These are phyloP conservation scores for Penicillium sp. DNA, from an alignment of 2,329 filamentous ascomycete genomes.

Conservation along the genomic window DNA sequence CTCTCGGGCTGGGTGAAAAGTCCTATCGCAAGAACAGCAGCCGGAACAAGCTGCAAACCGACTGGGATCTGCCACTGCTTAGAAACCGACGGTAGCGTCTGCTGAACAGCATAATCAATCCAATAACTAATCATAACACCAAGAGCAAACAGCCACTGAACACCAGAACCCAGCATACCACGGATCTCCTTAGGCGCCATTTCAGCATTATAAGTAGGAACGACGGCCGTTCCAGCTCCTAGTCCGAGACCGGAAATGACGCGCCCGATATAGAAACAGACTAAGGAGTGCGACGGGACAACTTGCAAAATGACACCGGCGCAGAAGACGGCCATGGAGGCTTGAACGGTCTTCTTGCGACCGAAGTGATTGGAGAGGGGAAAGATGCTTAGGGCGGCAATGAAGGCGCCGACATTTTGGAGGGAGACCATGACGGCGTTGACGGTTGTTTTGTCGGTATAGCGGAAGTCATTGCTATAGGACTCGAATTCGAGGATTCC, in stretches of 20 bases:
- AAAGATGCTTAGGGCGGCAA: conserved; percentile 55
- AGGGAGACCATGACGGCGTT: conserved; percentile 54
- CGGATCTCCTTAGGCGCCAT: conserved; percentile 50
- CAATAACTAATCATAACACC: conserved; percentile 45
- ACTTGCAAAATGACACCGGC: conserved; percentile 51
- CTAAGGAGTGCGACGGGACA: conserved; percentile 51
- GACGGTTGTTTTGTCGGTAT: conserved; percentile 47
- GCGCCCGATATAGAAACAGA: conserved; percentile 52
- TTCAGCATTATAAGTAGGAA: conserved; percentile 48
- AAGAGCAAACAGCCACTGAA: conserved; percentile 43
- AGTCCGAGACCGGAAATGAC: conserved; percentile 54
- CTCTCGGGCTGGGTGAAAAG: conserved; percentile 56
- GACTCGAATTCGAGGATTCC: conserved; percentile 51
- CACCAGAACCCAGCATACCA: conserved; percentile 42
- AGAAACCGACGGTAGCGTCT: conserved; percentile 43
- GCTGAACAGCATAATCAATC: conserved; percentile 55
- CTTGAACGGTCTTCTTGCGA: conserved; percentile 50
- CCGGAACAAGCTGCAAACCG: conserved; percentile 54
- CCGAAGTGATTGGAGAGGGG: conserved; percentile 52
- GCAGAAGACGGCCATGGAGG: conserved; percentile 47
- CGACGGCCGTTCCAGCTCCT: conserved; percentile 49
- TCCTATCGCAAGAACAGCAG: conserved; percentile 52
- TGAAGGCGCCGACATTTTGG: conserved; percentile 57
- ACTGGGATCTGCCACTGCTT: conserved; percentile 57
- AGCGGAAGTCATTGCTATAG: conserved; percentile 49